A percentile compares a stretch with the other conserved stretches of the same genome.
These are phyloP conservation scores for Hibiscus trionum DNA, from an alignment of 345 rosid genomes.

Conservation along the genomic window DNA sequence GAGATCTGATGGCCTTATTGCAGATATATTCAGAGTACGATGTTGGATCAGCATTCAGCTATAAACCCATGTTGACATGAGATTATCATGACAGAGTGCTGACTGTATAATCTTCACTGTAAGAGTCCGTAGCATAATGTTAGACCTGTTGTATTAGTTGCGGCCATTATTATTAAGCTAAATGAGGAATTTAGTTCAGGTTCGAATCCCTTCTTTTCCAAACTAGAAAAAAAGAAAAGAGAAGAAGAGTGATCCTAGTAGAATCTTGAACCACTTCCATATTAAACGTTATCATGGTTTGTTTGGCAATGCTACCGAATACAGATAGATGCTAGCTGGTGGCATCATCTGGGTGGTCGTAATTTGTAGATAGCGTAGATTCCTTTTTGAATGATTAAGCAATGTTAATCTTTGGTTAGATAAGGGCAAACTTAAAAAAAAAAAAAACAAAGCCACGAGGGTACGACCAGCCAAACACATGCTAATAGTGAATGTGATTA, in stretches of 20 bases:
- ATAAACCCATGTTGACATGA: not conserved
- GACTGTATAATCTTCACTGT: not conserved
- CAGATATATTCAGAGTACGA: conserved; percentile 4
- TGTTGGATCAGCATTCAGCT: not conserved
- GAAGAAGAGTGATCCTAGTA: not conserved
- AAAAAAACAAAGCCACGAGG: not conserved
- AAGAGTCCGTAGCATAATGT: not conserved
- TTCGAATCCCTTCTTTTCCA: not conserved
- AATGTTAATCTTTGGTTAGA: not conserved
- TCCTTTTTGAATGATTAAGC: not conserved
- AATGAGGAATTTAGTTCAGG: conserved; percentile 9
- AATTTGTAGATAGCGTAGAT: not conserved
- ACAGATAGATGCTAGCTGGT: not conserved
- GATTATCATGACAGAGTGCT: not conserved
- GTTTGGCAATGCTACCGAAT: not conserved
- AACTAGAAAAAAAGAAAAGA: not conserved
- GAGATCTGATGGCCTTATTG: not conserved
- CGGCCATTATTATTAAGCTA: not conserved
- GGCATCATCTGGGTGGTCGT: not conserved
- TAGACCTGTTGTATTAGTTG: not conserved
- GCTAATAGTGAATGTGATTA: not conserved
- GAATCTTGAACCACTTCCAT: not conserved
- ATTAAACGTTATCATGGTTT: not conserved
- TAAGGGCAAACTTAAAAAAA: not conserved
- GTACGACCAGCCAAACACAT: not conserved